Base-by-base conservation (phyloP, 2,329 filamentous ascomycete species). In the Beauveria sp. region DNA sequence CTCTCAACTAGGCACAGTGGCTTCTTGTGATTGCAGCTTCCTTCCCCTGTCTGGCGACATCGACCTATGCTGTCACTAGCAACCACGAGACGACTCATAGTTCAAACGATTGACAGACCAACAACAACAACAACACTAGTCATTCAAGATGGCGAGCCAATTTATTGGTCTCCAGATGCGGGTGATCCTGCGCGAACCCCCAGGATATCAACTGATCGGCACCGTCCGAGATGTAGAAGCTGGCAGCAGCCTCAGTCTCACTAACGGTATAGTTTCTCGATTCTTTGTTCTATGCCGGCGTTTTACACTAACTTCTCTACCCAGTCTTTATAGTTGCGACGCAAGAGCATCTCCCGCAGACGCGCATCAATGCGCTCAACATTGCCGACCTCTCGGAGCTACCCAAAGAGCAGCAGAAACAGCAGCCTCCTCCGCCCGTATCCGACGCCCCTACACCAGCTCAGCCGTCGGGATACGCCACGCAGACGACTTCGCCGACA, bases 81-180 rank as follows among this genome's bases (percentile, higher is more conserved):
- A 22, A 50, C 41, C 52, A 26, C 12, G 6, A 26, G 18, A 43
- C 44, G 50, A 46, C 10, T 46, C 26, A 34, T 28, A 24, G 22
- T 16, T 14, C 22, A 46, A n/a, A 30, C 54, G 18, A 20, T 18
- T 16, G 10, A 34, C n/a, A 20, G 46, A 55, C 14, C 18, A 61
- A 41, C 9, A n/a, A 47, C 18, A 61, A 41, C 9, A n/a, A 47
- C 8, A 16, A n/a, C n/a, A 10, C 50, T 5, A 28, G 6, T 16
- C 20, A n/a, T 26, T 48, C 59, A 70, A 47, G 47, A 76, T 76
- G 74, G 85, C 87, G 54, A 79, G 80, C 63, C 80, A 85, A 69
- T 91, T 93, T 71, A 85, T 91, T 69, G 90, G 90, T 64, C 82
- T 90, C 72, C 85, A 87, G 63, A 90, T 94, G 75, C 77, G 85